Conservation (phyloP, 2,329 filamentous ascomycete species). For the Cladosporium sp. region DNA sequence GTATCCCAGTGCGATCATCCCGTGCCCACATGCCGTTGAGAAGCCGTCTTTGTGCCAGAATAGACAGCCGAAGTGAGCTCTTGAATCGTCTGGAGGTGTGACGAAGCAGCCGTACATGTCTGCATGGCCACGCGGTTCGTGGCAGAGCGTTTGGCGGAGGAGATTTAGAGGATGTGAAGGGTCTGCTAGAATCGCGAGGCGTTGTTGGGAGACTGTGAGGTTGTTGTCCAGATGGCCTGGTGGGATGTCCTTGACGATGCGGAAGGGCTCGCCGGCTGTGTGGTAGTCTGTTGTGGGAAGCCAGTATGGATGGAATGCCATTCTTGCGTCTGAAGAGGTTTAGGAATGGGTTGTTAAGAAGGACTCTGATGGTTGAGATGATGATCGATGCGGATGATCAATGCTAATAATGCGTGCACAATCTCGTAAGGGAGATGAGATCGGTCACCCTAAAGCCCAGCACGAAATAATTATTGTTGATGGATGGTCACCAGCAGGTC, state of each 20-base stretch:
- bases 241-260: constrained; percentile 42
- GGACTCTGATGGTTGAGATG: no score
- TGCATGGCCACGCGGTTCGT: constrained; percentile 51
- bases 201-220: constrained; percentile 39
- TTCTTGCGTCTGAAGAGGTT: no score
- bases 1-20: constrained; percentile 51
- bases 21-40: constrained; percentile 55
- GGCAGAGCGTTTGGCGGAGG: constrained; percentile 44
- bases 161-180: constrained; percentile 24
- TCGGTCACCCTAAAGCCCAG: no score
- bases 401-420: no score
- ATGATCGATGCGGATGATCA: no score
- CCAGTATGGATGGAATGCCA: no score
- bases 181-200: constrained; percentile 39
- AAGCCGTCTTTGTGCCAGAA: constrained; percentile 52
- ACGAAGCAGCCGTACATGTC: constrained; percentile 57
- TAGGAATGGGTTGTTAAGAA: no score
- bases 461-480: no score
- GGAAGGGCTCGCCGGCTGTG: constrained; percentile 52
- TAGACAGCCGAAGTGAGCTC: constrained; percentile 51
- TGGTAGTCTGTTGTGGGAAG: constrained; percentile 35
- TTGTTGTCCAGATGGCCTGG: constrained; percentile 43
- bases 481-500: no score
- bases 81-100: constrained; percentile 44
- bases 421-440: no score